Conservation (phyloP, 148 eudicot genomes). For the Chenopodium berlandieri region DNA sequence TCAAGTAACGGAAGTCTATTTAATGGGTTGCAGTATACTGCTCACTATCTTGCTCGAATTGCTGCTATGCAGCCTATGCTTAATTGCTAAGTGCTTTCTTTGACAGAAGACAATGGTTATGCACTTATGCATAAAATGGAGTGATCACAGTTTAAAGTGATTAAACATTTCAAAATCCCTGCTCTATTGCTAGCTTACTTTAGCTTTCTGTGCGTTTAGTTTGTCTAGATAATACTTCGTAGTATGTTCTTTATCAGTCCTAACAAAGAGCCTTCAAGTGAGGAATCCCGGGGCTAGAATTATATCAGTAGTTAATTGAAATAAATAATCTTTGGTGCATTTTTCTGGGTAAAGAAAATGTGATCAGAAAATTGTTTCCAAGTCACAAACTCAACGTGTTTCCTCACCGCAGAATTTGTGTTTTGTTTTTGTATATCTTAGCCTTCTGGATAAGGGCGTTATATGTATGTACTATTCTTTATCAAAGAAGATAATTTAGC, state of each 20-base stretch:
- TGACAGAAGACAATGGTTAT: too few relatives aligned
- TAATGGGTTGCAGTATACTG: background rate
- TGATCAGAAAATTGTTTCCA: background rate
- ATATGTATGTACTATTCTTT: background rate
- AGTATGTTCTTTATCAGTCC: background rate
- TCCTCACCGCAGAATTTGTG: background rate
- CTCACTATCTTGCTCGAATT: background rate
- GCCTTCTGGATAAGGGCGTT: background rate
- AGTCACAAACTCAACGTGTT: background rate
- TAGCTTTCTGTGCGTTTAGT: background rate
- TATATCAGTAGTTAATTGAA: too few relatives aligned
- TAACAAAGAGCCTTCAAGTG: background rate
- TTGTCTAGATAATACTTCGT: too few relatives aligned
- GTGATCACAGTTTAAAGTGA: background rate
- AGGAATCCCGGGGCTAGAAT: background rate
- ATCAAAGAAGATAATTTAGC: background rate
- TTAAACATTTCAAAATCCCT: background rate
- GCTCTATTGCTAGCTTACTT: background rate
- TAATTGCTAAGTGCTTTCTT: background rate
- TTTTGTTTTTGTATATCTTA: background rate
- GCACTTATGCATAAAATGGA: background rate
- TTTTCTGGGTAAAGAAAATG: background rate
- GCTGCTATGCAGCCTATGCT: background rate
- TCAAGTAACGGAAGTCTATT: background rate
- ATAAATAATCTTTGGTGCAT: too few relatives aligned